These are phyloP conservation scores for Oehlia diaphana DNA, from an alignment of 192 early-diverging fungal genomes.

Conservation along the genomic window DNA sequence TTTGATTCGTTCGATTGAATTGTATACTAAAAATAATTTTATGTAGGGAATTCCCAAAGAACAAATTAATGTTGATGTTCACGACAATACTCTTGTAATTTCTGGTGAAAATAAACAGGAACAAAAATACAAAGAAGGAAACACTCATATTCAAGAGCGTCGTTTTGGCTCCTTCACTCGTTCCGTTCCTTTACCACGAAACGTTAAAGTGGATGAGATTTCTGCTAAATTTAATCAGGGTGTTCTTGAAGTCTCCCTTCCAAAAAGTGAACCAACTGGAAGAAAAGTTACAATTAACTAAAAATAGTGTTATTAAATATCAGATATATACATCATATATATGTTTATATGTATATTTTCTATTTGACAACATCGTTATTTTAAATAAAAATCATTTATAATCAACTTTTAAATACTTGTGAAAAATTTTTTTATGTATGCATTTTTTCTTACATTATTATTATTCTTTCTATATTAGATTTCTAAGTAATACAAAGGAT, in stretches of 20 bases:
- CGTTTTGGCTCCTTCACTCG: conserved; percentile 51
- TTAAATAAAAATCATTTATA: too few species aligned
- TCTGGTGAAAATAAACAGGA: conserved; percentile 44
- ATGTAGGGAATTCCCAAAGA: conserved; percentile 51
- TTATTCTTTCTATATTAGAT: too few species aligned
- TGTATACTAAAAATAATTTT: background rate
- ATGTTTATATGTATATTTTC: too few species aligned
- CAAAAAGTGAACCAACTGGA: conserved; percentile 40
- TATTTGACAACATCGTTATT: too few species aligned
- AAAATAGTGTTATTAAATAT: background rate
- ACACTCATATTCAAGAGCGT: conserved; percentile 52
- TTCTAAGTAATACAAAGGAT: too few species aligned
- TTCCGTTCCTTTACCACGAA: conserved; percentile 49
- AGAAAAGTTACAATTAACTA: conserved; percentile 53
- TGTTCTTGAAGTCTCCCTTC: conserved; percentile 51
- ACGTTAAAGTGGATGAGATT: conserved; percentile 48
- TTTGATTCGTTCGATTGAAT: background rate
- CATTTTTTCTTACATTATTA: too few species aligned
- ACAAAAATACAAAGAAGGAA: conserved; percentile 40
- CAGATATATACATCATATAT: too few species aligned
- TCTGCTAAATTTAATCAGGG: conserved; percentile 58
- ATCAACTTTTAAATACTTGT: too few species aligned
- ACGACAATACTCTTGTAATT: conserved; percentile 47
- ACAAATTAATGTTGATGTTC: conserved; percentile 51
- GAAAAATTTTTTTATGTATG: too few species aligned